Conservation (phyloP, 106 monocot genomes). For the Posidonia australis region DNA sequence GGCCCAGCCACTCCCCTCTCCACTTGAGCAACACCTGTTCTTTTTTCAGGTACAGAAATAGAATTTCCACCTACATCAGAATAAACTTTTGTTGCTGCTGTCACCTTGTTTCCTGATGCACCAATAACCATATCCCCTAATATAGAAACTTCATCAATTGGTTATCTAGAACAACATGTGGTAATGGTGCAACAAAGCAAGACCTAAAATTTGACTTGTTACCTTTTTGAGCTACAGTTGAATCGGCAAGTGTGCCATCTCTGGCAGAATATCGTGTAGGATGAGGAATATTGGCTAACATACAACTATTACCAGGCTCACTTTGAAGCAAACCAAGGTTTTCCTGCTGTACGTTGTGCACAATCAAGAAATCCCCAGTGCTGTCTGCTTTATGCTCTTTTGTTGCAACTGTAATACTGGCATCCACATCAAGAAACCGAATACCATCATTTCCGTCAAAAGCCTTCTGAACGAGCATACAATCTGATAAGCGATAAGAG, state of each 20-base stretch:
- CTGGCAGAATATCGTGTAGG: background rate
- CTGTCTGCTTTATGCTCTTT: background rate
- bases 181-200: background rate
- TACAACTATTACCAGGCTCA: background rate
- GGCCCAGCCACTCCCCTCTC: background rate
- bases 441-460: slow-evolving; percentile 24
- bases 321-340: background rate
- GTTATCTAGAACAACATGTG: background rate
- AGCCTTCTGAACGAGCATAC: slow-evolving; percentile 26
- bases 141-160: background rate
- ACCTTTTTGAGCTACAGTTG: slow-evolving; percentile 1
- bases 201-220: background rate
- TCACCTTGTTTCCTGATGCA: background rate
- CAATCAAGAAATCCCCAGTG: background rate
- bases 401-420: background rate
- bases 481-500: slow-evolving; percentile 39
- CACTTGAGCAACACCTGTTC: background rate
- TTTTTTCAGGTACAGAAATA: background rate
- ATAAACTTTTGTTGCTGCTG: background rate
- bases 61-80: background rate
- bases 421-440: slow-evolving; percentile 41
- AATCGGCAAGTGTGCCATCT: background rate
- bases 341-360: background rate
- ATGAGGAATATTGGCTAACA: background rate
- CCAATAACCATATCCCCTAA: background rate